Conservation (phyloP, 495 filamentous ascomycete genomes). For the Copromyces sp. region DNA sequence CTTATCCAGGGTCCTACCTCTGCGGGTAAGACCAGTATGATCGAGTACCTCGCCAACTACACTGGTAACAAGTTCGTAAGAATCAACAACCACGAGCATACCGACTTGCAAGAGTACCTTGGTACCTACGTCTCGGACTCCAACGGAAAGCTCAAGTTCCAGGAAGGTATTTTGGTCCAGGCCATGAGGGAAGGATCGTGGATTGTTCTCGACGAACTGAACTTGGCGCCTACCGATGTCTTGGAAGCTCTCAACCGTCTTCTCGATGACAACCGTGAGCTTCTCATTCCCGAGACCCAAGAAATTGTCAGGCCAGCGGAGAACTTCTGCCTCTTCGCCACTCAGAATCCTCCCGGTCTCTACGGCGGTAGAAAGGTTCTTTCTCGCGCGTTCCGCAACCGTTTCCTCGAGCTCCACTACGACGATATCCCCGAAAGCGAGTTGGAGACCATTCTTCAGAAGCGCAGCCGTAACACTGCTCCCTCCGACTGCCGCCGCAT, state of each 20-base stretch:
- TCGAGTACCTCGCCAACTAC: slow-evolving; percentile 90
- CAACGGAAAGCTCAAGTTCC: slow-evolving; percentile 76
- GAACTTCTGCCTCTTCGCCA: slow-evolving; percentile 98
- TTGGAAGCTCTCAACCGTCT: slow-evolving; percentile 91
- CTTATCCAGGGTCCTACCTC: slow-evolving; percentile 97
- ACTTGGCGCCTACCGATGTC: slow-evolving; percentile 92
- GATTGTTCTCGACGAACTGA: slow-evolving; percentile 97
- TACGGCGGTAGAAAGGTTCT: slow-evolving; percentile 92
- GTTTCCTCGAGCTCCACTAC: slow-evolving; percentile 95
- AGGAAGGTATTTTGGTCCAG: slow-evolving; percentile 89
- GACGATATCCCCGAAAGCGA: slow-evolving; percentile 96
- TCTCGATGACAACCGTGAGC: slow-evolving; percentile 94
- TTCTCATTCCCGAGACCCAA: slow-evolving; percentile 94
- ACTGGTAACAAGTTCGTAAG: slow-evolving; percentile 95
- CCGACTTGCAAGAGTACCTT: slow-evolving; percentile 94
- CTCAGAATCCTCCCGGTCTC: slow-evolving; percentile 90
- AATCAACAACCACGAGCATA: slow-evolving; percentile 99
- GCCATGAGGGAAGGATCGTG: slow-evolving; percentile 88
- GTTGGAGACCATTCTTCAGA: slow-evolving; percentile 82
- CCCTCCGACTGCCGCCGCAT: slow-evolving; percentile 86
- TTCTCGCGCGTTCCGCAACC: slow-evolving; percentile 89
- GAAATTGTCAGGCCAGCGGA: slow-evolving; percentile 82
- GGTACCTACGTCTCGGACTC: slow-evolving; percentile 83
- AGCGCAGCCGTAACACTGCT: slow-evolving; percentile 72
- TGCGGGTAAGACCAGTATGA: slow-evolving; percentile 97